Base-by-base conservation (phyloP, 2,329 filamentous ascomycete species). In the Penicillium sclerotigenum region DNA sequence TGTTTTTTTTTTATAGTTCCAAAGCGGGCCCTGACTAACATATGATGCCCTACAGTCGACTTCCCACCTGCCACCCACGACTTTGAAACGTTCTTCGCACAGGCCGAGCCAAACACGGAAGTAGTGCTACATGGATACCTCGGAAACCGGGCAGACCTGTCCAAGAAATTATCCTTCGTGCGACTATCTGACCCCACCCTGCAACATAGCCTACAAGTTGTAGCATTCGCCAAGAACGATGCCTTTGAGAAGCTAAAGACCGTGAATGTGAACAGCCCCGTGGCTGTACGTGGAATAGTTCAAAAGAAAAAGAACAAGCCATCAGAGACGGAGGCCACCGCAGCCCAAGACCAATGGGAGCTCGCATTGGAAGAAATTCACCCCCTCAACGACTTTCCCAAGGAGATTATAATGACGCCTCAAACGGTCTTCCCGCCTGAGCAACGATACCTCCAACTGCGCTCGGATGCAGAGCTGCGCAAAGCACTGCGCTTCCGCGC, bases 401-500 rank as follows among this genome's bases (percentile, higher is more conserved):
- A 83, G 41, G 84, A 92, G 59, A 85, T 96, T 54, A 87, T 94
- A 57, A 84, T 95, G 59, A 89, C 87, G 2, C 78, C 85, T 16
- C 86, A 88, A 46, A 89, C 88, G 2, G 81, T 86, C 0, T 96
- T 94, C 67, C 82, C 88, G 0, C 84, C 87, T 0, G 83, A 89
- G 47, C 83, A 88, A 55, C 86, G 94, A 22, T 90, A 97, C 73
- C 76, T 97, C 18, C 91, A 97, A 65, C 81, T 99, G 42, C 86
- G 92, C 29, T 93, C 90, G 52, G 86, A 91, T 53, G 71, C 76
- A 8, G 75, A 82, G 20, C 77, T 97, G 5, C 83, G 84, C 22
- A 75, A 87, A 1, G 84, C 91, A 4, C 80, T 99, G 3, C 71
- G 78, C 1, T 87, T 93, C 60, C 84, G 95, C n/a, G 81, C 84